Base-by-base conservation (phyloP, 2,329 filamentous ascomycete species). In the Fusarium sp. region DNA sequence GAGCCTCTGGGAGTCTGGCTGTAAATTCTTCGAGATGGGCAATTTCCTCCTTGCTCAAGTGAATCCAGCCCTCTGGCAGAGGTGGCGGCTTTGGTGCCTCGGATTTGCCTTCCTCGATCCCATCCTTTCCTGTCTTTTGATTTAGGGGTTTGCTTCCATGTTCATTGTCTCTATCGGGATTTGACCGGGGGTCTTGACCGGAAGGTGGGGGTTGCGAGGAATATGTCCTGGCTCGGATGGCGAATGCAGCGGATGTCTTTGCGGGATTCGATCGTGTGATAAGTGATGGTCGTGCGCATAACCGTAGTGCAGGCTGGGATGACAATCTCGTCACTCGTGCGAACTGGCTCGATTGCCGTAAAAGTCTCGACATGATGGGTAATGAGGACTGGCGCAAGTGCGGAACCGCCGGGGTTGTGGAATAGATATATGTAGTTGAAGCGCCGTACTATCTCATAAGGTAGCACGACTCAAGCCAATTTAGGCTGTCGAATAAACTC, bases 321-420 rank as follows among this genome's bases (percentile, higher is more conserved):
- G 85, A 85, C 72, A 86, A 82, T 79, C 86, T 86, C 63, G 88
- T 87, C 77, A 89, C 84, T 79, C 87, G 86, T 81, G 88, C 87
- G 78, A 92, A 82, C 79, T 88, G 87, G 83, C 88, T 87, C 79
- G 90, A 86, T 80, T 89, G 88, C 79, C 90, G 87, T 73, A 92
- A 82, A 76, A 90, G 83, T 76, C 88, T 87, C 79, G 89, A 89
- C 90, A 92, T 92, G 81, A 79, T 75, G 72, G 73, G 70, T 70
- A 69, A 67, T 74, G 64, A 66, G 68, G 66, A 70, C 70, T 75
- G 72, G 77, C 75, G 76, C 72, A 68, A 73, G 56, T 74, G 75
- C 78, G 79, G 79, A 76, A 78, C 71, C 72, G 75, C 79, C 79
- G 79, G 78, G 67, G 69, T 72, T 70, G 69, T 72, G 60, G 65